Base-by-base conservation (phyloP, 2,329 filamentous ascomycete genomes). In the Ambrosiella beaveri region DNA sequence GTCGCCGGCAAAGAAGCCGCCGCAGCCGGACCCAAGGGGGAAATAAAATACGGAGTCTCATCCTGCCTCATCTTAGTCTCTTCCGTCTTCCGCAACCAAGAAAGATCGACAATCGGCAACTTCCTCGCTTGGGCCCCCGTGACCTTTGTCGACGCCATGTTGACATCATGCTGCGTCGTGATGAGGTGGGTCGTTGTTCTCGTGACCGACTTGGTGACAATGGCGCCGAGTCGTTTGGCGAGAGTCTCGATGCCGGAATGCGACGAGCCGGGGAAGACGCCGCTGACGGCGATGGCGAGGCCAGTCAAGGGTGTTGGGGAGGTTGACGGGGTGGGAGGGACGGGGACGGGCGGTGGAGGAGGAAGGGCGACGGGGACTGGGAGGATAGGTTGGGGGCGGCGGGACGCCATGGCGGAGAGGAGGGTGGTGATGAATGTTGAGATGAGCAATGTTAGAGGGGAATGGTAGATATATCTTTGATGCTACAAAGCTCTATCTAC, bases 121-220 rank as follows among this genome's bases (percentile, higher is more conserved):
- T 66, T 70, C 39, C 74, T 70, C 11, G 71, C 63, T 8, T 71
- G 66, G 3, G 74, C 77, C 13, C 75, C 67, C 63, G 70, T 71
- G 62, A 78, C 75, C 64, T 84, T 84, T 49, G 69, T 65, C 0
- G 74, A 74, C 0, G 68, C 67, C 50, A 73, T 75, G 7, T 74
- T 68, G 62, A 72, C 76, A 61, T 82, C 79, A 7, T 71, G 68
- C 7, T 75, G 69, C 0, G 74, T 78, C n/a, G 75, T 74, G 54
- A 85, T 68, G 27, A 85, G 71, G 58, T 82, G 76, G 0, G 78
- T 82, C 1, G 74, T 77, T 27, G 72, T 68, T 41, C 71, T 66
- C 2, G 73, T 75, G 52, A 84, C 71, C 3, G 71, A 69, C 61
- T 70, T 74, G 27, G 70, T 70, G 38, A 76, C 66, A 2, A 65